These are phyloP conservation scores for Claviceps citrina DNA, from an alignment of 2,329 filamentous ascomycete genomes.

Conservation along the genomic window DNA sequence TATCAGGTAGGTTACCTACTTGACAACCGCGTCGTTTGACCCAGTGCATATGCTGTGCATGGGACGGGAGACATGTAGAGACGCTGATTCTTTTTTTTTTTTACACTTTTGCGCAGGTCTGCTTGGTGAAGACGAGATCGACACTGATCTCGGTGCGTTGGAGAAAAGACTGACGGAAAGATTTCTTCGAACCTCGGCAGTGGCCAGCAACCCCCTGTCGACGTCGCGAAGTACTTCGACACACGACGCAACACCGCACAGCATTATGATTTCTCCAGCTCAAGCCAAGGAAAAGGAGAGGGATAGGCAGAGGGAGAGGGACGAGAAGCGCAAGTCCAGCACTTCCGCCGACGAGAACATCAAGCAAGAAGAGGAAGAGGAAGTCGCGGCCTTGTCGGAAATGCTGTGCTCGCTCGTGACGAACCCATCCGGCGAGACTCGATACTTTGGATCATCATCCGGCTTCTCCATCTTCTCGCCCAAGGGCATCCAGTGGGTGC, in stretches of 20 bases:
- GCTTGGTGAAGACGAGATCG: constrained; percentile 70
- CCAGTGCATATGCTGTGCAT: too few relatives aligned
- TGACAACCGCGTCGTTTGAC: not conserved
- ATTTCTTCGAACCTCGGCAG: constrained; percentile 34
- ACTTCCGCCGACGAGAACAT: constrained; percentile 27
- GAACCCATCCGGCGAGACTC: constrained; percentile 83
- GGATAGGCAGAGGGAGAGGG: constrained; percentile 19
- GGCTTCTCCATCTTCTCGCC: constrained; percentile 98
- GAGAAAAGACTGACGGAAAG: constrained; percentile 59
- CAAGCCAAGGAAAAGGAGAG: constrained; percentile 22
- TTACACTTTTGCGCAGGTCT: constrained; percentile 38
- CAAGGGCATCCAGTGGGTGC: constrained; percentile 96
- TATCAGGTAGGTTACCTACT: constrained; percentile 51
- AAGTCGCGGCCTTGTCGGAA: constrained; percentile 74
- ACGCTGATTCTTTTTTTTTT: constrained; percentile 1
- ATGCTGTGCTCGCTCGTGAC: constrained; percentile 99
- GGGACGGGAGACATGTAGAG: too few relatives aligned
- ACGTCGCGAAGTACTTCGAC: constrained; percentile 31
- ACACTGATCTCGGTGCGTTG: constrained; percentile 73
- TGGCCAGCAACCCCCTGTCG: constrained; percentile 31
- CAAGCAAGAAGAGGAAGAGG: constrained; percentile 29
- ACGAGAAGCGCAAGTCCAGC: constrained; percentile 21
- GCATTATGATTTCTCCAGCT: constrained; percentile 36
- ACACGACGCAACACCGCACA: constrained; percentile 35
- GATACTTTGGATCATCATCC: constrained; percentile 96